phyloP scores from a whole-genome alignment of 179 eudicot species.

The Camellia oleifera region DNA sequence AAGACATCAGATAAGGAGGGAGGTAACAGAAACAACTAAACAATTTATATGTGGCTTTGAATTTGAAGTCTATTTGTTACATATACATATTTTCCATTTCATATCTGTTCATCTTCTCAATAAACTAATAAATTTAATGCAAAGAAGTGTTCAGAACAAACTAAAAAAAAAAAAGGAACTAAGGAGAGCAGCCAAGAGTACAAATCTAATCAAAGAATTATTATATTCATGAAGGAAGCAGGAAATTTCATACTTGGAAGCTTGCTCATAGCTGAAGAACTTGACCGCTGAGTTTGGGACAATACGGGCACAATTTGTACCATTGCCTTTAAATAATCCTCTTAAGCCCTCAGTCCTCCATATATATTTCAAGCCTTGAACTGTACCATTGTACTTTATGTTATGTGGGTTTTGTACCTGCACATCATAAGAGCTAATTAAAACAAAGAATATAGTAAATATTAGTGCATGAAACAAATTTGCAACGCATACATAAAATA shows the following conservation, averaged over 20 bases:
- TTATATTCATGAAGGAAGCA: constrained; percentile 14
- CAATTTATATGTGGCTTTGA: not conserved
- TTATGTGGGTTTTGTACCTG: constrained; percentile 97
- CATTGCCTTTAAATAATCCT: constrained; percentile 96
- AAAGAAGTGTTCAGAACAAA: not conserved
- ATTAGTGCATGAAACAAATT: not conserved
- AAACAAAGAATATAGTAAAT: not conserved
- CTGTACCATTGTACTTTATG: constrained; percentile 80
- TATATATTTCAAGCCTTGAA: constrained; percentile 88
- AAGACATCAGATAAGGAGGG: not conserved
- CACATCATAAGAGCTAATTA: constrained; percentile 9
- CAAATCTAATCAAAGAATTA: not conserved
- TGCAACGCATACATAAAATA: constrained; percentile 6
- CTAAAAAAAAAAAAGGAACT: not conserved
- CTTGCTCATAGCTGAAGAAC: constrained; percentile 98
- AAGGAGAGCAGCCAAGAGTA: not conserved
- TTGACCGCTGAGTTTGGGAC: constrained; percentile 99
- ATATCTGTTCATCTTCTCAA: not conserved
- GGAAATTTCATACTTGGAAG: constrained; percentile 60
- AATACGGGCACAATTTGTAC: constrained; percentile 96
- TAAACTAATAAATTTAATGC: not conserved
- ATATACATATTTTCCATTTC: not conserved
- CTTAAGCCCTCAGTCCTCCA: constrained; percentile 96
- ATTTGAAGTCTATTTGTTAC: not conserved
- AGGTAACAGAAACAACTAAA: not conserved